Percentiles rank a stretch among this genome's conserved stretches.
Evolutionary conservation across 495 filamentous ascomycete genomes (phyloP).

Genomic region (Clavariopsis aquatica): DNA sequence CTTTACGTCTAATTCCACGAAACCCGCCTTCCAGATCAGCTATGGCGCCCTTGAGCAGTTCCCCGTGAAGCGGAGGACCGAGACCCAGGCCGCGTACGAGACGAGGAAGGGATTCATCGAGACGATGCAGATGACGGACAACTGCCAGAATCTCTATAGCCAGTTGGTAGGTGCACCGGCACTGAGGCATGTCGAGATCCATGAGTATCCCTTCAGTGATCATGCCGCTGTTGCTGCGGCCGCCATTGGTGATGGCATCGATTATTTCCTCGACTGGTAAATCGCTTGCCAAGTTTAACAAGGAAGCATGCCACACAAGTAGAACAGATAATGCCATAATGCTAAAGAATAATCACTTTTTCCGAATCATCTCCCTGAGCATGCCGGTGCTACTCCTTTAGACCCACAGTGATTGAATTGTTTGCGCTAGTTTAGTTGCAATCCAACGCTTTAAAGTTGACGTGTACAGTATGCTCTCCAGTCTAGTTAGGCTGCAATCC

Average conservation of each 20-base stretch:
- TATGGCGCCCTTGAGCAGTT: conserved; percentile 24
- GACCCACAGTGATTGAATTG: too few relatives aligned
- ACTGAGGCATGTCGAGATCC: conserved; percentile 22
- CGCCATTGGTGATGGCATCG: conserved; percentile 29
- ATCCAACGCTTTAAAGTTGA: too few relatives aligned
- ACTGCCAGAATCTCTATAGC: conserved; percentile 15
- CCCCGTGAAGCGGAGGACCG: conserved; percentile 17
- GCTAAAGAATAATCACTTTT: too few relatives aligned
- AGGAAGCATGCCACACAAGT: too few relatives aligned
- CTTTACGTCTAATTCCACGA: neutral
- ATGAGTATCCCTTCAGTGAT: conserved; percentile 29
- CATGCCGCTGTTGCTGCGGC: conserved; percentile 25
- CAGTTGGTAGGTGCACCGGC: neutral
- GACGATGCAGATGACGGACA: conserved; percentile 8
- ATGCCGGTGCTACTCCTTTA: too few relatives aligned
- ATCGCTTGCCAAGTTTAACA: neutral
- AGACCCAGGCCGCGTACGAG: conserved; percentile 21
- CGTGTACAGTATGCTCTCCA: too few relatives aligned
- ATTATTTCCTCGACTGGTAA: conserved; percentile 31
- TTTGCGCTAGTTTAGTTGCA: too few relatives aligned
- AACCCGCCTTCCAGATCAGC: conserved; percentile 28
- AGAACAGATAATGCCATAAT: too few relatives aligned
- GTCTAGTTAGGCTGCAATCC: too few relatives aligned
- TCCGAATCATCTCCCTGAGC: too few relatives aligned
- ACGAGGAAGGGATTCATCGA: conserved; percentile 8